These are phyloP conservation scores for Crithidia bombi DNA, from an alignment of 208 protist genomes.

Conservation along the genomic window DNA sequence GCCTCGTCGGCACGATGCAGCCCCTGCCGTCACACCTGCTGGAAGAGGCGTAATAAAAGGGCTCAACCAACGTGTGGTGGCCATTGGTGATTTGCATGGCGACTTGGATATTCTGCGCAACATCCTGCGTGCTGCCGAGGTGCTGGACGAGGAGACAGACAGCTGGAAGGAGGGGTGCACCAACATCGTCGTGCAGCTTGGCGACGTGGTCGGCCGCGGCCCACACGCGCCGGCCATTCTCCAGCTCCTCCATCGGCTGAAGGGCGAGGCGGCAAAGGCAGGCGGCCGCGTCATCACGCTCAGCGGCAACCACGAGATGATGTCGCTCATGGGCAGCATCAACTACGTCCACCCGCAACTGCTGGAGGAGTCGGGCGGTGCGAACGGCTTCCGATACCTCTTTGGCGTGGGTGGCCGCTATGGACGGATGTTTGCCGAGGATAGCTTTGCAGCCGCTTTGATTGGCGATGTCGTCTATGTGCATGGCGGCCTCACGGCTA, in stretches of 20 bases:
- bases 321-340: constrained; percentile 24
- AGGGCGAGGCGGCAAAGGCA: constrained; percentile 26
- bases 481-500: constrained; percentile 55
- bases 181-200: constrained; percentile 64
- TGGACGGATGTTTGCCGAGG: constrained; percentile 47
- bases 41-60: background rate
- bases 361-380: constrained; percentile 37
- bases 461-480: constrained; percentile 56
- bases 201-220: constrained; percentile 69
- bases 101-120: constrained; percentile 43
- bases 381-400: constrained; percentile 14
- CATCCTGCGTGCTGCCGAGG: constrained; percentile 41
- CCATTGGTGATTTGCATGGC: constrained; percentile 68
- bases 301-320: constrained; percentile 75
- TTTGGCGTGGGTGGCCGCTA: constrained; percentile 46
- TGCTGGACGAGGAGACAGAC: constrained; percentile 34
- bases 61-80: constrained; percentile 40
- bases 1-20: background rate
- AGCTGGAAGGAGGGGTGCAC: constrained; percentile 49
- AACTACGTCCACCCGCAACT: constrained; percentile 18
- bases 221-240: constrained; percentile 45
- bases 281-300: constrained; percentile 70
- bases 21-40: background rate
- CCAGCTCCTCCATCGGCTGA: constrained; percentile 40
- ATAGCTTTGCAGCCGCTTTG: constrained; percentile 32